phyloP scores from a whole-genome alignment of 2,329 filamentous ascomycete species.

The Calonectria hawksworthii region DNA sequence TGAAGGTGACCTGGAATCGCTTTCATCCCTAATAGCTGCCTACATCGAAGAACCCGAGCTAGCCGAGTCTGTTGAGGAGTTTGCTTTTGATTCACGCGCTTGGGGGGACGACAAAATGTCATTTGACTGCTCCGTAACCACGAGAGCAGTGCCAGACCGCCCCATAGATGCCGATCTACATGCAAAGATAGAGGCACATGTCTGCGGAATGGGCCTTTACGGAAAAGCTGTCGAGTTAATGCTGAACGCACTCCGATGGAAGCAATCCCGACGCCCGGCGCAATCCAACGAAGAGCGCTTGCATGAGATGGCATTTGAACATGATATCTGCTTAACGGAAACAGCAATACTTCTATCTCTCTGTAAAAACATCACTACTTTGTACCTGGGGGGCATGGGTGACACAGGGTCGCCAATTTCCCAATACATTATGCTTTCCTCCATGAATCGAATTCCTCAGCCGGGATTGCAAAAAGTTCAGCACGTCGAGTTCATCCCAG shows the following conservation, averaged over 20 bases:
- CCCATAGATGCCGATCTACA: neutral
- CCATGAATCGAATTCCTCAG: slow-evolving; percentile 3
- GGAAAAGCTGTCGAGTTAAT: neutral
- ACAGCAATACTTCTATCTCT: slow-evolving; percentile 6
- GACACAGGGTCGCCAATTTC: neutral
- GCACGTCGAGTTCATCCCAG: slow-evolving; percentile 2
- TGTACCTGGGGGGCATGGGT: neutral
- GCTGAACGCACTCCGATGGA: neutral
- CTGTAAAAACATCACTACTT: neutral
- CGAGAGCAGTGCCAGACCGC: neutral
- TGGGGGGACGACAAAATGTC: too few species aligned
- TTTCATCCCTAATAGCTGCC: neutral
- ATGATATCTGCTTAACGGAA: neutral
- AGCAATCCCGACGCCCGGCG: neutral
- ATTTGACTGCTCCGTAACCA: too few species aligned
- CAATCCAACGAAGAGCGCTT: too few species aligned
- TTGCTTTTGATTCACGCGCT: neutral
- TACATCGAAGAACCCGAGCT: neutral
- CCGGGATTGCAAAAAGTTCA: slow-evolving; percentile 12
- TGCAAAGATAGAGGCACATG: neutral
- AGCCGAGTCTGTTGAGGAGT: neutral
- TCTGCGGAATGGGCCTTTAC: slow-evolving; percentile 4
- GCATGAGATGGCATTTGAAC: too few species aligned
- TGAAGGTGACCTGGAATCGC: neutral
- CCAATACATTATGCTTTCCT: neutral